Base-by-base conservation (phyloP, 176 grass and related monocot genomes). In the Carex kokanica region DNA sequence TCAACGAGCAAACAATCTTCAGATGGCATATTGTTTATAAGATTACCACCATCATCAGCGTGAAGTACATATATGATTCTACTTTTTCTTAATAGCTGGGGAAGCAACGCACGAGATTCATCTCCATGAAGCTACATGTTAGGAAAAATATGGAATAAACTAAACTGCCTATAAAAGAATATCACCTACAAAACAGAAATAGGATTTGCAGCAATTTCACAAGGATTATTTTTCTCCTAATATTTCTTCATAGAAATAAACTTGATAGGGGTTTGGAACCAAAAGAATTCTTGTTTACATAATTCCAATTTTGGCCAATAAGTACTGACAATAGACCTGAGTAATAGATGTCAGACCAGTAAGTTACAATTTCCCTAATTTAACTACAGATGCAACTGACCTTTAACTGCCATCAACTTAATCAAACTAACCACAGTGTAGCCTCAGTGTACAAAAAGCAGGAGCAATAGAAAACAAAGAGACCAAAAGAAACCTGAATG, bases 121-220 rank as follows among this genome's bases (percentile, higher is more conserved):
- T 97, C 90, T 64, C 88, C 94, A 89, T 97, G 94, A 79, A 97
- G 92, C 94, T 97, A 87, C 79, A 86, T 34, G 87, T 51, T 43
- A 11, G 0, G 74, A 88, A 84, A 68, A 45, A 21, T 83, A 72
- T 13, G 20, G 1, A 47, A 69, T 63, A 64, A 54, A 57, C 24
- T n/a, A 31, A 66, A 75, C 72, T 25, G 45, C 29, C 12, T 2
- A 47, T 1, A 11, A 29, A 47, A 65, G 3, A 62, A 4, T 5
- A 21, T 43, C n/a, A 21, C 9, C 57, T 41, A 34, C 20, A 9
- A 59, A 61, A 62, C 16, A 41, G 3, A 16, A n/a, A 12, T 53
- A 53, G 10, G 53, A 8, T 24, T 15, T 15, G 29, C 32, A 57
- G 18, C 3, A 56, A 56, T 29, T 71, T 29, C 9, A 32, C 2